Evolutionary conservation across 2,329 filamentous ascomycete genomes (phyloP), one percentile per base, ranked within the genome.

Genomic region (Penicillium digitatum): DNA sequence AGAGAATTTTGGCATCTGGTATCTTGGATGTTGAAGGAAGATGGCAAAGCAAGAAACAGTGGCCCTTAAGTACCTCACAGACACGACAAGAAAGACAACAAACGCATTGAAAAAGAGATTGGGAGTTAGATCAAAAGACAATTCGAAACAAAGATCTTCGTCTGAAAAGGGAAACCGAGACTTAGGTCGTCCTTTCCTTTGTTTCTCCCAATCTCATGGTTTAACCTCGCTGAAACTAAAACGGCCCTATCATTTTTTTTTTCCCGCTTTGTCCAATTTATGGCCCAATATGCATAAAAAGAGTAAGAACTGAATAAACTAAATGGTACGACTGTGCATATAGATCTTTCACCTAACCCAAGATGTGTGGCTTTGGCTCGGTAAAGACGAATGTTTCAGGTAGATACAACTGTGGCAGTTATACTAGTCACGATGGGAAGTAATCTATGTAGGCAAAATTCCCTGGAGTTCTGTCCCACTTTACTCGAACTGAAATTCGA

Each of bases 131-230:
- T 10, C 16, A 12, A 47, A 12, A 47, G 45, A 47, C 20, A 20
- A 16, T 48, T 37, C 2, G 12, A 18, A 3, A 47, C 22, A 48
- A 48, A 38, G 45, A 11, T 4, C 7, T 6, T 38, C 38, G 32
- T 48, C 11, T 38, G 32, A 35, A 14, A 14, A 38, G 12, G 10
- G n/a, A 37, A 20, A 14, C n/a, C n/a, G 12, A 27, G 12, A 38
- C n/a, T 14, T 48, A 12, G 11, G 10, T 37, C 24, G 22, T 38
- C 8, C 45, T 48, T 48, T 38, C 45, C 45, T 48, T 48, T 48
- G 45, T 38, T 37, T 20, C n/a, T 10, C 5, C 18, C 7, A 48
- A 48, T 38, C 22, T n/a, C 32, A 38, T 48, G 32, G 26, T 37
- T 38, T 37, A 20, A 10, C 5, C 10, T 27, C 32, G 11, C 32